Evolutionary conservation across 2,329 filamentous ascomycete genomes (phyloP), one percentile per base, ranked within the genome.

Genomic region (Ascochyta pisi): DNA sequence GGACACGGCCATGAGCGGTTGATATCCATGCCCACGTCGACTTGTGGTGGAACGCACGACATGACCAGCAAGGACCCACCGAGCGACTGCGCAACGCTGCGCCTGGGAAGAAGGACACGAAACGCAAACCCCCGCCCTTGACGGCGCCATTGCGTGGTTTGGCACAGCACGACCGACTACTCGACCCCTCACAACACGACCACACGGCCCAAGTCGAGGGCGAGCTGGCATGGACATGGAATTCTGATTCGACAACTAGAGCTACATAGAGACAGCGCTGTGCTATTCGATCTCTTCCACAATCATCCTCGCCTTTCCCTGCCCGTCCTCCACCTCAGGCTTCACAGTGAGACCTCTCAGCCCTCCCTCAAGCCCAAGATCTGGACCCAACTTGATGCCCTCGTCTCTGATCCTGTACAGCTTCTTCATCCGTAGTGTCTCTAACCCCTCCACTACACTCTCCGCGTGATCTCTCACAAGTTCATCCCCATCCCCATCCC

Each of bases 401-500:
- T 68, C 62, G 10, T 69, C 66, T 47, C 61, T 64, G 22, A 75
- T 59, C 23, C 78, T 80, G 38, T 85, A 69, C 51, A 86, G 61
- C 48, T 73, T 78, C 50, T 82, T 80, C 70, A 88, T 74, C 54
- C 82, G 80, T 84, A 85, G 88, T 54, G 82, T 84, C 62, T 87
- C 82, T 57, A 92, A 68, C 44, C 84, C 88, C 69, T 91, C 89
- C 10, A 86, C 71, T n/a, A 88, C 86, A 63, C 87, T 87, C 29
- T 76, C 77, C 2, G 88, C 88, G 72, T 92, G 88, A 63, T 87
- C 82, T 59, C 82, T 82, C 10, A 90, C 89, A 38, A 92, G 75
- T 0, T 83, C 87, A 68, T 92, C 89, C 23, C 80, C 82, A 71
- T 92, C 89, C 23, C 85, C 87, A 35, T 77, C 80, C 6, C 81